Evolutionary conservation across 176 grass and related monocot genomes (phyloP).

Genomic region (Phyllostachys edulis): DNA sequence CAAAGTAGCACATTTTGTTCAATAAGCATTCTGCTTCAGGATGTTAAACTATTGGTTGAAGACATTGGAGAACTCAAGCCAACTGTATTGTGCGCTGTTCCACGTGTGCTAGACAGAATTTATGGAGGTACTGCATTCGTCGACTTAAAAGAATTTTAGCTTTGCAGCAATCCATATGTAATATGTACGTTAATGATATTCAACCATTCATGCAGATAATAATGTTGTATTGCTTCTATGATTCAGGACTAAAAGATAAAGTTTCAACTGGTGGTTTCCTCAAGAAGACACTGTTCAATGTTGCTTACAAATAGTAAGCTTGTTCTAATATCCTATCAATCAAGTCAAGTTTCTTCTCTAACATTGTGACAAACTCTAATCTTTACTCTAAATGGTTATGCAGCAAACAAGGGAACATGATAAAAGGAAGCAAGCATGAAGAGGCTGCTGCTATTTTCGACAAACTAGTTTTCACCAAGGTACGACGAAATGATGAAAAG

Average conservation of each 20-base stretch:
- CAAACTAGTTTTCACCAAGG: constrained; percentile 80
- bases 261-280: constrained; percentile 69
- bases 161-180: not conserved
- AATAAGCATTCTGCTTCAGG: constrained; percentile 50
- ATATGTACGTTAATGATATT: not conserved
- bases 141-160: not conserved
- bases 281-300: constrained; percentile 73
- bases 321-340: not conserved
- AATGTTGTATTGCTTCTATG: constrained; percentile 28
- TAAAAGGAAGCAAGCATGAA: constrained; percentile 79
- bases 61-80: constrained; percentile 93
- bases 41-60: constrained; percentile 92
- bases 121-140: constrained; percentile 63
- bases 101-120: constrained; percentile 87
- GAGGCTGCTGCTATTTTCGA: constrained; percentile 76
- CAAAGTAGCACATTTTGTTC: constrained; percentile 16
- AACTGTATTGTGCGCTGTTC: constrained; percentile 91
- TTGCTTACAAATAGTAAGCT: constrained; percentile 88
- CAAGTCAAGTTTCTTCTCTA: constrained; percentile 9
- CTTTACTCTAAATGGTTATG: constrained; percentile 22
- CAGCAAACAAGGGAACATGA: constrained; percentile 91
- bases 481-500: constrained; percentile 30
- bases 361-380: constrained; percentile 21
- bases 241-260: constrained; percentile 83
- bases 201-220: not conserved